phyloP scores from a whole-genome alignment of 2,329 filamentous ascomycete genomes.

The Cyphellophora europaea region DNA sequence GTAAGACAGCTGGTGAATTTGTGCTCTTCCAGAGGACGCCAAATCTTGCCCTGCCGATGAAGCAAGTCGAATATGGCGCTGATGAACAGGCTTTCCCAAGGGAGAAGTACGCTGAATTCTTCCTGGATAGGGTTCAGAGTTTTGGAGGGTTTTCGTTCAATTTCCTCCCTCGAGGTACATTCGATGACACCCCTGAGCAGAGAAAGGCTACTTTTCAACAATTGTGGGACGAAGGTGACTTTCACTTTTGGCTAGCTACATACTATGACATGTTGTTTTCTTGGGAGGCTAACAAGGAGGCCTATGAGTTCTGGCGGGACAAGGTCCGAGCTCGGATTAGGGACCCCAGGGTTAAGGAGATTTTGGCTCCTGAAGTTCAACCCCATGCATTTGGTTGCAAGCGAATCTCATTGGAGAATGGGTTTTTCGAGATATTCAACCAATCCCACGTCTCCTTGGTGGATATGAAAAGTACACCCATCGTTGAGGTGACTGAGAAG shows the following conservation, averaged over 20 bases:
- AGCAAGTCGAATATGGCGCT: slow-evolving; percentile 39
- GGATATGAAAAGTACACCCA: slow-evolving; percentile 30
- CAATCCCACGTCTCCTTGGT: slow-evolving; percentile 38
- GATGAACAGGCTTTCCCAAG: slow-evolving; percentile 38
- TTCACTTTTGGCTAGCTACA: slow-evolving; percentile 38
- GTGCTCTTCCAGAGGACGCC: slow-evolving; percentile 53
- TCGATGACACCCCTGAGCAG: slow-evolving; percentile 29
- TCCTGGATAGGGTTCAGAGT: slow-evolving; percentile 21
- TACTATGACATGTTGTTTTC: slow-evolving; percentile 46
- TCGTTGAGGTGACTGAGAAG: slow-evolving; percentile 41
- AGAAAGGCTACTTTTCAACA: slow-evolving; percentile 39
- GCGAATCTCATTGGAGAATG: slow-evolving; percentile 38
- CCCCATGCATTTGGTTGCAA: slow-evolving; percentile 49
- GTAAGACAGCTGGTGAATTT: slow-evolving; percentile 41
- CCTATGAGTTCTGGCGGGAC: slow-evolving; percentile 48
- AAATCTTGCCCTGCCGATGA: slow-evolving; percentile 56
- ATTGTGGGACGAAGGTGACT: slow-evolving; percentile 46
- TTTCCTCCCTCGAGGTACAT: slow-evolving; percentile 46
- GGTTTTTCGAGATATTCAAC: slow-evolving; percentile 44
- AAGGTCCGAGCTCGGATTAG: slow-evolving; percentile 43
- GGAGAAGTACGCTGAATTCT: slow-evolving; percentile 21
- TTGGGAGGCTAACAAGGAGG: slow-evolving; percentile 39
- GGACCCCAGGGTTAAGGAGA: slow-evolving; percentile 40
- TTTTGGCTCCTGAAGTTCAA: slow-evolving; percentile 44
- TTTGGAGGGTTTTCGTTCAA: slow-evolving; percentile 43